phyloP scores from a whole-genome alignment of 371 early-diverging fungal species.

The Apophysomyces trapeziformis region DNA sequence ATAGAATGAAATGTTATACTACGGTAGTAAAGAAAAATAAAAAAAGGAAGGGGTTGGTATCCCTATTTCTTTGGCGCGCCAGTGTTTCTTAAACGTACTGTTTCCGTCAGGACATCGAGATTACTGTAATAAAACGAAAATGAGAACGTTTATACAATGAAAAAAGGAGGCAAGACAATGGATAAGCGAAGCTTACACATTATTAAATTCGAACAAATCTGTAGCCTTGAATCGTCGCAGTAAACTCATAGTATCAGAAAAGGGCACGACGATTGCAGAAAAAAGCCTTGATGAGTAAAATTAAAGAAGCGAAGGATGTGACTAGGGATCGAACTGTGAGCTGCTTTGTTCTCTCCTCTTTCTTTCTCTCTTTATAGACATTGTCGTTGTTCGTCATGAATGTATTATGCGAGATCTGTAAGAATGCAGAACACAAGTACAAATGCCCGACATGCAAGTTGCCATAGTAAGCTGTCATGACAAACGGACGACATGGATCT shows the following conservation, averaged over 20 bases:
- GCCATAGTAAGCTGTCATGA: conserved; percentile 36
- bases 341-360: conserved; percentile 2
- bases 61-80: background rate
- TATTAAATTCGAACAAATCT: conserved; percentile 91
- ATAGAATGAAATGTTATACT: conserved; percentile 95
- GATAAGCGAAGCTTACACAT: conserved; percentile 63
- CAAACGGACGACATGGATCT: background rate
- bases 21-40: background rate
- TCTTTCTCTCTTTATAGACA: background rate
- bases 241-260: conserved; percentile 39
- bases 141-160: background rate
- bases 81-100: conserved; percentile 53
- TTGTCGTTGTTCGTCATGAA: conserved; percentile 11
- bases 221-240: conserved; percentile 67
- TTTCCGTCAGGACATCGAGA: conserved; percentile 88
- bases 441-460: conserved; percentile 45
- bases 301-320: no score
- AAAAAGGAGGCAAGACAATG: background rate
- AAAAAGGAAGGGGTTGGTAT: background rate
- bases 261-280: background rate
- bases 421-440: conserved; percentile 37
- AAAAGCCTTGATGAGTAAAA: no score
- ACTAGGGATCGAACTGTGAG: no score
- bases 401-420: conserved; percentile 36
- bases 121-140: conserved; percentile 55